phyloP scores from a whole-genome alignment of 1,139 yeast species.

The Eremothecium cymbalariae region DNA sequence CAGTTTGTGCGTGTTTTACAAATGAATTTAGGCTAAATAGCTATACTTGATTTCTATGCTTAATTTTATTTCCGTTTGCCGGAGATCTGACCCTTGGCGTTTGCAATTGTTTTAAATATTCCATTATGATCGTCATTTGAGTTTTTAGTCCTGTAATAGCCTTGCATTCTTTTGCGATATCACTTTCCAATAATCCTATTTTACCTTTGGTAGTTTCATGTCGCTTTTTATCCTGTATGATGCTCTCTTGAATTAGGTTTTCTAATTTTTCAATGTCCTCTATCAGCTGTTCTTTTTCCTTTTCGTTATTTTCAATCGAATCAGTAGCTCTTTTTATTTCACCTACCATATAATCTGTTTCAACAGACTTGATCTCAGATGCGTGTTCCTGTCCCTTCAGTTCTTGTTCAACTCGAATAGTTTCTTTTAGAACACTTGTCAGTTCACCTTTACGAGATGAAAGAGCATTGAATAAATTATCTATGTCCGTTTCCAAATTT shows the following conservation, averaged over 20 bases:
- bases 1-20: too few species aligned
- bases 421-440: constrained; percentile 29
- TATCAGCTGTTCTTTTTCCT: constrained; percentile 35
- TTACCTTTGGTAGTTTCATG: constrained; percentile 27
- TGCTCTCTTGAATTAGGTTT: constrained; percentile 12
- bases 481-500: constrained; percentile 34
- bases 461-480: constrained; percentile 22
- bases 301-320: constrained; percentile 46
- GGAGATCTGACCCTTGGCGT: constrained; percentile 22
- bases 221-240: constrained; percentile 18
- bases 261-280: constrained; percentile 31
- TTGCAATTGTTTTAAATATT: constrained; percentile 18
- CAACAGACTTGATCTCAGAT: constrained; percentile 39
- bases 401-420: constrained; percentile 37
- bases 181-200: constrained; percentile 26
- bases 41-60: constrained; percentile 5
- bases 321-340: constrained; percentile 56
- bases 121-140: constrained; percentile 15
- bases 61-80: constrained; percentile 8
- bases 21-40: background rate
- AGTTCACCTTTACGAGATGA: constrained; percentile 22
- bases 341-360: constrained; percentile 54
- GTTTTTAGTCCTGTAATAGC: constrained; percentile 12
- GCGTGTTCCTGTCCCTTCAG: constrained; percentile 35
- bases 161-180: constrained; percentile 25